These are phyloP conservation scores for Emericellopsis atlantica DNA, from an alignment of 2,329 filamentous ascomycete genomes.

Conservation along the genomic window DNA sequence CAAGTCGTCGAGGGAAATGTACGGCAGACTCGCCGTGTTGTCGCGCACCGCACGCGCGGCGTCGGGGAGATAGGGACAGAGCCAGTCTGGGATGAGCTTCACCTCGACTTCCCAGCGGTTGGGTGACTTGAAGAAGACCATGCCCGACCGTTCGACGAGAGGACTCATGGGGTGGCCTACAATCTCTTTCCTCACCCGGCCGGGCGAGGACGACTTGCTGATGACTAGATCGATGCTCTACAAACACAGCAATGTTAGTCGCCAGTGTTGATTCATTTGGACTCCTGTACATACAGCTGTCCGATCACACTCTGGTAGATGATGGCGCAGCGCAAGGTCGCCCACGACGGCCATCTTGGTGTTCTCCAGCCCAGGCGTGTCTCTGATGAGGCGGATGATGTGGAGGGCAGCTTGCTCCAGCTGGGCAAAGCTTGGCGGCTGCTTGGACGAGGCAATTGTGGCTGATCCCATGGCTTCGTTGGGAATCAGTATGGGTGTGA, in stretches of 20 bases:
- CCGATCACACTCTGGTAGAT: constrained; percentile 8
- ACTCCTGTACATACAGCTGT: constrained; percentile 6
- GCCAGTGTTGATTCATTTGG: neutral
- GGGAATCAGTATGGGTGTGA: no score
- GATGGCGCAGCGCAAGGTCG: constrained; percentile 13
- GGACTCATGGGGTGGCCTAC: constrained; percentile 14
- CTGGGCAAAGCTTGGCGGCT: constrained; percentile 11
- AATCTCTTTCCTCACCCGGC: constrained; percentile 14
- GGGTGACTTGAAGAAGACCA: constrained; percentile 11
- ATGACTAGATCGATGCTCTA: constrained; percentile 16
- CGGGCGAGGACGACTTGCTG: constrained; percentile 15
- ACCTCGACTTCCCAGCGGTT: constrained; percentile 14
- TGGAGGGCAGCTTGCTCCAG: constrained; percentile 70
- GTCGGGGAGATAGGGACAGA: constrained; percentile 13
- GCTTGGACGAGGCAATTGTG: neutral
- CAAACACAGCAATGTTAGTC: neutral
- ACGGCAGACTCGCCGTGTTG: constrained; percentile 8
- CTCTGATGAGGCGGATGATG: constrained; percentile 73
- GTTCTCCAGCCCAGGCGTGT: constrained; percentile 13
- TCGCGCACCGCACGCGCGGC: constrained; percentile 11
- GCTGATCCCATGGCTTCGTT: no score
- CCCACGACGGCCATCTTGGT: constrained; percentile 13
- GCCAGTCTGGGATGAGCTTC: constrained; percentile 15
- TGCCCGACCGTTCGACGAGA: constrained; percentile 12
- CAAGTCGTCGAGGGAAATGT: constrained; percentile 12